Percentiles rank a stretch among this genome's conserved stretches.
These are phyloP conservation scores for Nicotiana sylvestris DNA, from an alignment of 257 asterid species.

Conservation along the genomic window DNA sequence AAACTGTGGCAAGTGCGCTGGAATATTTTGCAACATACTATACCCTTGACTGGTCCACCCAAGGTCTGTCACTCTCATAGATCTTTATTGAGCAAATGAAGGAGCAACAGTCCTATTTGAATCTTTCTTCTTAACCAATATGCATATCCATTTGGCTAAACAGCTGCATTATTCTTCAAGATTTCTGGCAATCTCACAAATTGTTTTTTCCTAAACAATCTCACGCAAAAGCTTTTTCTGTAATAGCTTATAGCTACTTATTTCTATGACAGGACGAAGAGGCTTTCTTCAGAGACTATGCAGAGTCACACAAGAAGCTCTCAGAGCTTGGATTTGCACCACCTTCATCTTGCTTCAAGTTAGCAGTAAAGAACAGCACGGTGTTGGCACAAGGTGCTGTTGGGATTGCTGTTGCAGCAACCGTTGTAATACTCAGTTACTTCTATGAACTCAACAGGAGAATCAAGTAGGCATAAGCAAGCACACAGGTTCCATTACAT, in stretches of 20 bases:
- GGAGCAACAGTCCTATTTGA: no score
- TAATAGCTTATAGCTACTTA: background rate
- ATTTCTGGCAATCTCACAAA: background rate
- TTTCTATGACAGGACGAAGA: slow-evolving; percentile 63
- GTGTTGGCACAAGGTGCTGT: slow-evolving; percentile 21
- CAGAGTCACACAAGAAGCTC: slow-evolving; percentile 79
- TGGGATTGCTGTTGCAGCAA: slow-evolving; percentile 46
- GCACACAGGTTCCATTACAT: background rate
- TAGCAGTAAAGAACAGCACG: slow-evolving; percentile 26
- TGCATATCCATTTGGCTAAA: background rate
- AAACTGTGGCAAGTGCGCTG: background rate
- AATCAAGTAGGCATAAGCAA: background rate
- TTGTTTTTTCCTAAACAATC: background rate
- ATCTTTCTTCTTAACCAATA: background rate
- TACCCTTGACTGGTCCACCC: background rate
- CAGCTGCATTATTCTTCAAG: background rate
- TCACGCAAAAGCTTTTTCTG: background rate
- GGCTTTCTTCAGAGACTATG: slow-evolving; percentile 77
- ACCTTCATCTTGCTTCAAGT: slow-evolving; percentile 28
- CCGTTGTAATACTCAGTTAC: slow-evolving; percentile 50
- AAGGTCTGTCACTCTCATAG: background rate
- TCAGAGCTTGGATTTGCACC: slow-evolving; percentile 74
- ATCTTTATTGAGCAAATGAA: background rate
- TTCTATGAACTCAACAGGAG: slow-evolving; percentile 32
- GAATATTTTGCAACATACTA: background rate